phyloP scores from a whole-genome alignment of 148 eudicot genomes.

The Hydrangea macrophylla region DNA sequence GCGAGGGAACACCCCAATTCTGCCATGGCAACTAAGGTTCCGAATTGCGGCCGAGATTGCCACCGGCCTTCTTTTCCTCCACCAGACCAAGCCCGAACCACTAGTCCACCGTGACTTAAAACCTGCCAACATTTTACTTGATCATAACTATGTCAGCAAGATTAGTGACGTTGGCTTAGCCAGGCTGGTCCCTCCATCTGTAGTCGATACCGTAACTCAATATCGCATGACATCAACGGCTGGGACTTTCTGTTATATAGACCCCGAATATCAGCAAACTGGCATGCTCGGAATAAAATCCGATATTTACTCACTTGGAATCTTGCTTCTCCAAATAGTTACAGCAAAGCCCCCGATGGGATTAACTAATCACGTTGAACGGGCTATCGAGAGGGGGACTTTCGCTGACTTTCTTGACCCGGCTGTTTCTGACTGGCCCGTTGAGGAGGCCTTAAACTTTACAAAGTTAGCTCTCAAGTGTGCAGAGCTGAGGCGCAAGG shows the following conservation, averaged over 20 bases:
- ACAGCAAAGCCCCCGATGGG: constrained; percentile 48
- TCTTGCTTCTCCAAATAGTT: constrained; percentile 35
- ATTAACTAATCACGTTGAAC: constrained; percentile 33
- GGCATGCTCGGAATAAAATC: constrained; percentile 46
- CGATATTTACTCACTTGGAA: constrained; percentile 37
- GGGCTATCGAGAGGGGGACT: constrained; percentile 34
- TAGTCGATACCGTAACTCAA: constrained; percentile 36
- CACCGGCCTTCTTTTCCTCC: constrained; percentile 43
- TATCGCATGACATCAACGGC: constrained; percentile 44
- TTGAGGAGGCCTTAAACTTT: constrained; percentile 27
- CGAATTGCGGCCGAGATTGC: constrained; percentile 37
- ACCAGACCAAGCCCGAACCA: constrained; percentile 44
- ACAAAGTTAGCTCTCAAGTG: constrained; percentile 35
- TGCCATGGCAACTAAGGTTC: constrained; percentile 38
- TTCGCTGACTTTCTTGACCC: constrained; percentile 35
- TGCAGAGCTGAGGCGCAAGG: constrained; percentile 35
- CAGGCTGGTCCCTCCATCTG: constrained; percentile 43
- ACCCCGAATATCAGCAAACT: constrained; percentile 49
- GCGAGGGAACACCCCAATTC: constrained; percentile 34
- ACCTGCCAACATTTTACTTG: constrained; percentile 39
- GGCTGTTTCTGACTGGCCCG: constrained; percentile 31
- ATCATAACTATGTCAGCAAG: constrained; percentile 41
- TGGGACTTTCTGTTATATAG: constrained; percentile 46
- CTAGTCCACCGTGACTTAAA: constrained; percentile 43
- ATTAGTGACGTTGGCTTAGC: constrained; percentile 44